A percentile compares a stretch with the other conserved stretches of the same genome.
Conservation (phyloP, 257 asterid genomes). For the Rubia yunnanensis region DNA sequence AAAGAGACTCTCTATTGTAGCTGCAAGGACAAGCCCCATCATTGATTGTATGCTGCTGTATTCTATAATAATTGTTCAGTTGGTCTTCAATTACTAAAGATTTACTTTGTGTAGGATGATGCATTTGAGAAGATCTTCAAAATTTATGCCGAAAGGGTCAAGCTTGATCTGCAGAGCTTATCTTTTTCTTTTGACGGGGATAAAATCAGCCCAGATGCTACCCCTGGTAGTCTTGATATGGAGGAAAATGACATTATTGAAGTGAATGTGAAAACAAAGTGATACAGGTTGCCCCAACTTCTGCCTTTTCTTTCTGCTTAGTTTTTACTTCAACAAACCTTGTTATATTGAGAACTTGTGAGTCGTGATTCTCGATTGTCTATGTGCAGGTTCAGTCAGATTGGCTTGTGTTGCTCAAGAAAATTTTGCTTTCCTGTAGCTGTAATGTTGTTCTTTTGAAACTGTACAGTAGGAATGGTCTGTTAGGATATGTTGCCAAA, state of each 20-base stretch:
- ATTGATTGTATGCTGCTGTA: not conserved
- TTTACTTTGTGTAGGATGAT: constrained; percentile 4
- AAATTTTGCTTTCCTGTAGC: not conserved
- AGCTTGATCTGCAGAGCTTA: not conserved
- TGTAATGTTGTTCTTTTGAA: not conserved
- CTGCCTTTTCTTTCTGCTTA: not conserved
- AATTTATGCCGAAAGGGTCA: not conserved
- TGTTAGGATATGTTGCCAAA: not conserved
- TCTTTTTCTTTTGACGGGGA: not conserved
- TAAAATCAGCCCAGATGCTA: not conserved
- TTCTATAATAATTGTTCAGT: not conserved
- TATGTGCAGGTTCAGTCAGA: not conserved
- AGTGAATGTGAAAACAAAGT: constrained; percentile 3
- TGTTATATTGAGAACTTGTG: not conserved
- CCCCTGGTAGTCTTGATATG: not conserved
- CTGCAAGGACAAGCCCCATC: not conserved
- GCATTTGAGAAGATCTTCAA: not conserved
- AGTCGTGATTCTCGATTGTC: not conserved
- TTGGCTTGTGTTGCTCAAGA: not conserved
- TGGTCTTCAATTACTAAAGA: not conserved
- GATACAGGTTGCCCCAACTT: not conserved
- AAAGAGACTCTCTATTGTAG: not conserved
- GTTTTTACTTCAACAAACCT: not conserved
- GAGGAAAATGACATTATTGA: not conserved
- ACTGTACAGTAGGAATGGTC: not conserved